Evolutionary conservation across 139 green algal species (phyloP).

Genomic region (Picochlorum sp.): DNA sequence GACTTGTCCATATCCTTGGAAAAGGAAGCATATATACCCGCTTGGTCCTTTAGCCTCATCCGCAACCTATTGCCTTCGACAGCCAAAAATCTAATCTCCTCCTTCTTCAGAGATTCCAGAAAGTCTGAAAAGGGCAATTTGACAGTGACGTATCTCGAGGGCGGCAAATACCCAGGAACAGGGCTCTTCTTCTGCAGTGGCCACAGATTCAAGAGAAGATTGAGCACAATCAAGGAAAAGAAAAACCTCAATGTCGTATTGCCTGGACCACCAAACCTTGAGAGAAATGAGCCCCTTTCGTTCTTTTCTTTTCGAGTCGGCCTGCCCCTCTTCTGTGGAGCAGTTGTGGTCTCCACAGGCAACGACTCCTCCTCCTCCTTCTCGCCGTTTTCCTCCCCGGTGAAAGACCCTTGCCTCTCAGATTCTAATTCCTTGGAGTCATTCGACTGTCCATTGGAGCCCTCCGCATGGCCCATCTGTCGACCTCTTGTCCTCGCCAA

Average conservation of each 20-base stretch:
- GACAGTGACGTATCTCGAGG: slow-evolving; percentile 19
- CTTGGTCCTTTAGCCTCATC: neutral
- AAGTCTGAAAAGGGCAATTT: slow-evolving; percentile 62
- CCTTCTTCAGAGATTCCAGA: slow-evolving; percentile 45
- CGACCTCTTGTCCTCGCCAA: too few species aligned
- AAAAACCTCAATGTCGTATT: slow-evolving; percentile 15
- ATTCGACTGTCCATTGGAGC: too few species aligned
- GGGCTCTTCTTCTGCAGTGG: slow-evolving; percentile 6
- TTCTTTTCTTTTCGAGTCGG: too few species aligned
- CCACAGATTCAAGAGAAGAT: slow-evolving; percentile 9
- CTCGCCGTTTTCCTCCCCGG: neutral
- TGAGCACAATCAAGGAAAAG: slow-evolving; percentile 14
- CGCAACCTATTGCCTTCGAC: slow-evolving; percentile 64
- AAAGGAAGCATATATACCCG: slow-evolving; percentile 8
- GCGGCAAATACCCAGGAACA: slow-evolving; percentile 9
- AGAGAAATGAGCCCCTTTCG: neutral
- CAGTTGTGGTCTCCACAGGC: slow-evolving; percentile 9
- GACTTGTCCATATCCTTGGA: slow-evolving; percentile 1
- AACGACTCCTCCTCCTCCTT: slow-evolving; percentile 20
- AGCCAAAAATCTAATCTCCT: slow-evolving; percentile 58
- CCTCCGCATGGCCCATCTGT: too few species aligned
- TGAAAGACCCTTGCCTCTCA: too few species aligned
- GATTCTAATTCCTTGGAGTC: too few species aligned
- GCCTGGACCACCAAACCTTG: neutral
- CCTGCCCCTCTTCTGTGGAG: neutral